Evolutionary conservation across 352 stramenopile genomes (phyloP).

Genomic region (Globisporangium uncinulatum): DNA sequence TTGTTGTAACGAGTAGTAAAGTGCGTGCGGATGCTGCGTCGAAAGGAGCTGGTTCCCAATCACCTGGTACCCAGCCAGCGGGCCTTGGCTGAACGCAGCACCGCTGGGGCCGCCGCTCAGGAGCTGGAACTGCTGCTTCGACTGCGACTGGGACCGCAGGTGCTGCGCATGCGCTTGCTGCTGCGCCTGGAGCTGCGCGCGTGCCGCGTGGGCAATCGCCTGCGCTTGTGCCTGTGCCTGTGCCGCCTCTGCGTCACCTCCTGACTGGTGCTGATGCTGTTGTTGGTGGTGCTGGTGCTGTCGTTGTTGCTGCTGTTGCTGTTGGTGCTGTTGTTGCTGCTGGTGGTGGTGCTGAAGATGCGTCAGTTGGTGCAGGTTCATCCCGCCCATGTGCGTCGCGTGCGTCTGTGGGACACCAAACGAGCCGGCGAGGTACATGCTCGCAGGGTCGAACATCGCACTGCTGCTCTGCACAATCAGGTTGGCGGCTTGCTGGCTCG

Average conservation of each 20-base stretch:
- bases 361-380: constrained; percentile 55
- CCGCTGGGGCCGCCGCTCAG: constrained; percentile 25
- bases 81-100: constrained; percentile 28
- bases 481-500: constrained; percentile 45
- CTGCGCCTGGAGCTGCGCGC: constrained; percentile 38
- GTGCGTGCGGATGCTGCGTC: constrained; percentile 45
- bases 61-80: constrained; percentile 56
- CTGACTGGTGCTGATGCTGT: constrained; percentile 26
- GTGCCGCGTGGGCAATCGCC: constrained; percentile 20
- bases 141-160: constrained; percentile 18
- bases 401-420: constrained; percentile 40
- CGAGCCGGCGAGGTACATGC: constrained; percentile 58
- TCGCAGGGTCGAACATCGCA: constrained; percentile 57
- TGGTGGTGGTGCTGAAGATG: constrained; percentile 19
- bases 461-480: constrained; percentile 51
- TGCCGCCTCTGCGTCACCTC: constrained; percentile 39
- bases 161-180: constrained; percentile 4
- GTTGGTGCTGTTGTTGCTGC: constrained; percentile 17
- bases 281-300: constrained; percentile 22
- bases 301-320: constrained; percentile 18
- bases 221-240: constrained; percentile 37
- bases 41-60: constrained; percentile 62
- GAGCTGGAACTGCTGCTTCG: constrained; percentile 57
- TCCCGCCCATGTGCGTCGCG: constrained; percentile 27
- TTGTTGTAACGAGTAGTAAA: constrained; percentile 54